phyloP scores from a whole-genome alignment of 192 early-diverging fungal genomes.

The Coemansia sp. region DNA sequence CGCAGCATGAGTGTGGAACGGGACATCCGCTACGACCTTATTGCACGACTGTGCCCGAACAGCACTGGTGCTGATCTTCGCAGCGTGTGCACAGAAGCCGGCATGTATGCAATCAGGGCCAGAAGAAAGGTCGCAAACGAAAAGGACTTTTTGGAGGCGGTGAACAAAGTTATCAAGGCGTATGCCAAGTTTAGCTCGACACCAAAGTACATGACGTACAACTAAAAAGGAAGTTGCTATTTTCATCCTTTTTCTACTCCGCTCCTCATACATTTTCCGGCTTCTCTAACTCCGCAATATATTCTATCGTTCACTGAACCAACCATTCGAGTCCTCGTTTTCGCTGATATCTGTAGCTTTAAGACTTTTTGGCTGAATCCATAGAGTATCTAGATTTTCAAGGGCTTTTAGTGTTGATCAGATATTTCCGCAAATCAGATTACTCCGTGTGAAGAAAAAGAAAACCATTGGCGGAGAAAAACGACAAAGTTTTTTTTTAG shows the following conservation, averaged over 20 bases:
- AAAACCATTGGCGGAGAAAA: too few relatives aligned
- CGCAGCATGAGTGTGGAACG: conserved; percentile 98
- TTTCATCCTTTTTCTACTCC: conserved; percentile 5
- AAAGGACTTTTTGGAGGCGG: conserved; percentile 99
- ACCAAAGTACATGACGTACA: conserved; percentile 88
- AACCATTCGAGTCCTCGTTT: neutral
- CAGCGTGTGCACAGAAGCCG: conserved; percentile 98
- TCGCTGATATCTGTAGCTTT: neutral
- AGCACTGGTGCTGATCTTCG: conserved; percentile 98
- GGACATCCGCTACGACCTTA: conserved; percentile 98
- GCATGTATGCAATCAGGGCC: conserved; percentile 99
- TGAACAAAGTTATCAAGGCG: conserved; percentile 99
- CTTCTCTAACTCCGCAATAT: neutral
- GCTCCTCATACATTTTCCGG: neutral
- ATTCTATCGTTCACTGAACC: neutral
- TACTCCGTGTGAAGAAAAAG: too few relatives aligned
- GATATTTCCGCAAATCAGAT: too few relatives aligned
- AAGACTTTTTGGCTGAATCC: too few relatives aligned
- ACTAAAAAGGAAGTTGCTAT: conserved; percentile 34
- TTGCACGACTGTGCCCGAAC: conserved; percentile 98
- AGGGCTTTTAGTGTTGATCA: too few relatives aligned
- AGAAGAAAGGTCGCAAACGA: conserved; percentile 98
- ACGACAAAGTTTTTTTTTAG: too few relatives aligned
- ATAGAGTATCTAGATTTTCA: too few relatives aligned
- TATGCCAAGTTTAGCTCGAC: conserved; percentile 99